Percentiles rank a stretch among this genome's conserved stretches.
Conservation (phyloP, 208 protist species). For the Vickermania spadyakhi region DNA sequence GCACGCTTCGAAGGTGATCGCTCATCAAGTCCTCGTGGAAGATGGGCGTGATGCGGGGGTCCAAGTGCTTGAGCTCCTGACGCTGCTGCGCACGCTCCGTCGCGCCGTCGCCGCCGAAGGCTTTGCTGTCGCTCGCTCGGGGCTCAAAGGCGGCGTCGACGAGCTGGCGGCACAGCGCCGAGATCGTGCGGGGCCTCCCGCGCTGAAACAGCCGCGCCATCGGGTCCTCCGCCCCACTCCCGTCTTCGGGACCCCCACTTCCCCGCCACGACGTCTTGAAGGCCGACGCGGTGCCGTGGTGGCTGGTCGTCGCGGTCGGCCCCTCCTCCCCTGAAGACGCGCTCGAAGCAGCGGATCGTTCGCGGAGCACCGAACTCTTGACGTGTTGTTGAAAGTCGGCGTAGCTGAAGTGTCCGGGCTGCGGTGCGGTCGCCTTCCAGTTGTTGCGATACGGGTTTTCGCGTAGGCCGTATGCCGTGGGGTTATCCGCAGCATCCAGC, state of each 20-base stretch:
- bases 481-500: background rate
- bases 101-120: slow-evolving; percentile 52
- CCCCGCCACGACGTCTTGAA: background rate
- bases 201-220: background rate
- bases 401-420: slow-evolving; percentile 6
- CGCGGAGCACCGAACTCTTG: background rate
- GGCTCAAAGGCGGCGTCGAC: slow-evolving; percentile 62
- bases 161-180: slow-evolving; percentile 24
- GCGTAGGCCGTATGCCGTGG: slow-evolving; percentile 7
- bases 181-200: slow-evolving; percentile 28
- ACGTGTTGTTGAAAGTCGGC: slow-evolving; percentile 2
- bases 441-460: slow-evolving; percentile 20
- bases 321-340: background rate
- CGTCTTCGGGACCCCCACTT: background rate
- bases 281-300: background rate
- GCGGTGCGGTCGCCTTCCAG: slow-evolving; percentile 33
- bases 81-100: slow-evolving; percentile 40
- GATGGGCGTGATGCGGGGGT: slow-evolving; percentile 52
- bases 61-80: slow-evolving; percentile 68
- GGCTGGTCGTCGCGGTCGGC: background rate
- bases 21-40: slow-evolving; percentile 47
- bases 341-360: background rate
- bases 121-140: slow-evolving; percentile 46
- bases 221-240: background rate
- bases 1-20: slow-evolving; percentile 64